Conservation (phyloP, 441 rosid genomes). For the Aleurites moluccanus region DNA sequence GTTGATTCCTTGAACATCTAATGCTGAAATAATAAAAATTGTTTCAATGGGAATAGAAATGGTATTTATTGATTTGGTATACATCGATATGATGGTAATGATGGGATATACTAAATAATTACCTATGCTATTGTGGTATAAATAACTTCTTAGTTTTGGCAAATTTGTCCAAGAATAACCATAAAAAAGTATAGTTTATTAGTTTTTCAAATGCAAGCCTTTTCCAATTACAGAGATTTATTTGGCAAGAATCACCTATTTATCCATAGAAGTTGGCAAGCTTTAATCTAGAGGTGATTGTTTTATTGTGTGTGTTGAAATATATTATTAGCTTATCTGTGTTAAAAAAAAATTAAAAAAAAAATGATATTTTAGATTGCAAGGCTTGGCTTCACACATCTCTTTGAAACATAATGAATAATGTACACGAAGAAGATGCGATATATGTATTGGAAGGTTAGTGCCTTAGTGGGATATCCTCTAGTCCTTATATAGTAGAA, state of each 20-base stretch:
- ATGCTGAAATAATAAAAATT: no score
- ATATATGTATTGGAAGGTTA: not conserved
- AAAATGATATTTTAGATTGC: not conserved
- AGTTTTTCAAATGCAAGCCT: not conserved
- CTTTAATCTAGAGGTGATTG: not conserved
- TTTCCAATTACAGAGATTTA: not conserved
- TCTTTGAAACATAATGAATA: not conserved
- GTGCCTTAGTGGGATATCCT: not conserved
- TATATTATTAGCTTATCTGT: not conserved
- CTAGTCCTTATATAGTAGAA: slow-evolving; percentile 9
- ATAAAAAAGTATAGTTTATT: not conserved
- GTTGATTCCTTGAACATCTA: no score
- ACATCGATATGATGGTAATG: no score
- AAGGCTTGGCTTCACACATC: not conserved
- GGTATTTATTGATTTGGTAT: no score
- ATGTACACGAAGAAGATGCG: not conserved
- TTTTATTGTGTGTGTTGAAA: not conserved
- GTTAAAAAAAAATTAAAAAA: not conserved
- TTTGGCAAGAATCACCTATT: not conserved
- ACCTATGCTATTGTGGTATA: no score
- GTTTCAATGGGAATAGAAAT: no score
- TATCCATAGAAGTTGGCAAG: not conserved
- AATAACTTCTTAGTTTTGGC: no score
- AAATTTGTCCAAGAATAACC: not conserved
- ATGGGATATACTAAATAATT: no score